phyloP scores from a whole-genome alignment of 768 basidiomycete species.

The Russula sp. region DNA sequence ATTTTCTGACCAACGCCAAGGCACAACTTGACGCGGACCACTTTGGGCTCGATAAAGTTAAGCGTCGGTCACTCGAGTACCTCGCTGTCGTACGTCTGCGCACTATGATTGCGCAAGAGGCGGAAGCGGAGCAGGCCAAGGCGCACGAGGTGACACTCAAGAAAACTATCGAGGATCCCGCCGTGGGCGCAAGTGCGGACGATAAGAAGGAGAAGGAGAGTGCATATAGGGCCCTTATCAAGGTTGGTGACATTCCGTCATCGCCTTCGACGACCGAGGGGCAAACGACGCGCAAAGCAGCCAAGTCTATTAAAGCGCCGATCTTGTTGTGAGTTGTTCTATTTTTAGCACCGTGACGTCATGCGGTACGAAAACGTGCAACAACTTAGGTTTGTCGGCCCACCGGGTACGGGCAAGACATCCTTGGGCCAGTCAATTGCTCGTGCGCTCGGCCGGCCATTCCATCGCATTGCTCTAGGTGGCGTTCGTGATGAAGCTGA shows the following conservation, averaged over 20 bases:
- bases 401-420: slow-evolving; percentile 89
- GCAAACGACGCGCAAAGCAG: slow-evolving; percentile 4
- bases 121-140: slow-evolving; percentile 10
- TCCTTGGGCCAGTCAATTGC: slow-evolving; percentile 88
- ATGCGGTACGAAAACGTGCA: background rate
- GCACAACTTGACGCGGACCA: slow-evolving; percentile 84
- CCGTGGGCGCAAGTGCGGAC: slow-evolving; percentile 18
- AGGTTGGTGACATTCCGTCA: slow-evolving; percentile 10
- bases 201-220: slow-evolving; percentile 5
- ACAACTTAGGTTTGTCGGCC: slow-evolving; percentile 66
- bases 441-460: slow-evolving; percentile 73
- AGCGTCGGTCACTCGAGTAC: slow-evolving; percentile 87
- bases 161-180: slow-evolving; percentile 18
- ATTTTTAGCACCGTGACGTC: background rate
- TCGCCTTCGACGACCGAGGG: slow-evolving; percentile 10
- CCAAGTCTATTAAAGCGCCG: slow-evolving; percentile 58
- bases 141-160: slow-evolving; percentile 22
- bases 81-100: slow-evolving; percentile 73
- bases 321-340: slow-evolving; percentile 52
- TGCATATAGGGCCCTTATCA: slow-evolving; percentile 4
- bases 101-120: slow-evolving; percentile 24
- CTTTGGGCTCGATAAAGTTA: slow-evolving; percentile 88
- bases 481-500: slow-evolving; percentile 92
- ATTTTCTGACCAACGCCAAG: slow-evolving; percentile 66
- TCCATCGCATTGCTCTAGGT: slow-evolving; percentile 88